Evolutionary conservation across 2,329 filamentous ascomycete genomes (phyloP).

Genomic region (Botrytis fragariae): DNA sequence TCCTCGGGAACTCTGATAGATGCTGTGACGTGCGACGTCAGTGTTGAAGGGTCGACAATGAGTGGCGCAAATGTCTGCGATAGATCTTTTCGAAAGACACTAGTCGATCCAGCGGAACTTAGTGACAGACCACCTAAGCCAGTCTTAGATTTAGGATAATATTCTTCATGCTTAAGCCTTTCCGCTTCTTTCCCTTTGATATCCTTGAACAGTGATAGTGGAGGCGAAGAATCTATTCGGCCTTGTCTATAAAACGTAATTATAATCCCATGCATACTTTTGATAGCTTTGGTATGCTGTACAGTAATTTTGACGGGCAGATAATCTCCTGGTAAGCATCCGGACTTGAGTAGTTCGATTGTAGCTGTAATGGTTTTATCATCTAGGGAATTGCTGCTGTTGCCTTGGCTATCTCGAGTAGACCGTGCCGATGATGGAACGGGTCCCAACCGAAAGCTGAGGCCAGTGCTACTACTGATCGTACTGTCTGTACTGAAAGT

Average conservation of each 20-base stretch:
- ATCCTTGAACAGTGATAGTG: constrained; percentile 48
- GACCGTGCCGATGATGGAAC: constrained; percentile 40
- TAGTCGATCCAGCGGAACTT: constrained; percentile 80
- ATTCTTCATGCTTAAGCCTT: constrained; percentile 68
- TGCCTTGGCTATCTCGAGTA: constrained; percentile 48
- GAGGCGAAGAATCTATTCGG: constrained; percentile 75
- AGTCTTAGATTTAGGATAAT: constrained; percentile 82
- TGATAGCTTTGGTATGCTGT: constrained; percentile 83
- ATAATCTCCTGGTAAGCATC: constrained; percentile 80
- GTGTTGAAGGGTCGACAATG: constrained; percentile 76
- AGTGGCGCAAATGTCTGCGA: constrained; percentile 85
- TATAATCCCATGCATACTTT: constrained; percentile 89
- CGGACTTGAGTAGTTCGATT: constrained; percentile 77
- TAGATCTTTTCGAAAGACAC: constrained; percentile 93
- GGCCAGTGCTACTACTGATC: constrained; percentile 40
- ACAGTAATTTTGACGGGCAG: constrained; percentile 78
- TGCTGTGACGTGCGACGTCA: constrained; percentile 77
- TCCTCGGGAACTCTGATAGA: constrained; percentile 86
- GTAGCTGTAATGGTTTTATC: constrained; percentile 83
- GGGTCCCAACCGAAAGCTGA: constrained; percentile 46
- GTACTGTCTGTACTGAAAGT: constrained; percentile 69
- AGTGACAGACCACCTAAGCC: constrained; percentile 84
- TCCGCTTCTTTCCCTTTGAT: constrained; percentile 61
- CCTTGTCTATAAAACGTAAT: constrained; percentile 90
- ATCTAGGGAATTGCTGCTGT: constrained; percentile 51